Percentiles rank a stretch among this genome's conserved stretches.
phyloP scores from a whole-genome alignment of 805 yeast genomes.

The Wickerhamiella alocasiicola region DNA sequence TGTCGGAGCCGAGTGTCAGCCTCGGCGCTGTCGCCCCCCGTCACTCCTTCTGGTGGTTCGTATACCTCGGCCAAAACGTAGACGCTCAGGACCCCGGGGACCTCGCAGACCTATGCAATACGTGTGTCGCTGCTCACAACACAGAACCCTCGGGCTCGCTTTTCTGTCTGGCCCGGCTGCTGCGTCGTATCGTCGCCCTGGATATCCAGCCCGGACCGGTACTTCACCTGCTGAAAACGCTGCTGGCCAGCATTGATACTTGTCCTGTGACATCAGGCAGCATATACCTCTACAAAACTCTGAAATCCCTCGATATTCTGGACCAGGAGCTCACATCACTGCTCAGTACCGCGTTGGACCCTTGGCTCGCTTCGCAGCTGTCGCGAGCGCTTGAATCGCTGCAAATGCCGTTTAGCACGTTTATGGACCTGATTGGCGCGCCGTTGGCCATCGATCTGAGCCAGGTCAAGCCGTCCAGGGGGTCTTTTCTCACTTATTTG shows the following conservation, averaged over 20 bases:
- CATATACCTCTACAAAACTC: neutral
- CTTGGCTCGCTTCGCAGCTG: slow-evolving; percentile 1
- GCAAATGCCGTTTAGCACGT: neutral
- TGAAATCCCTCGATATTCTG: slow-evolving; percentile 1
- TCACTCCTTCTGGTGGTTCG: slow-evolving; percentile 7
- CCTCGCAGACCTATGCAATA: neutral
- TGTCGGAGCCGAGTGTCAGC: neutral
- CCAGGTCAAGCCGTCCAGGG: neutral
- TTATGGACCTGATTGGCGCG: neutral
- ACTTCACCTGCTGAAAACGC: neutral
- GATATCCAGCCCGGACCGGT: slow-evolving; percentile 4
- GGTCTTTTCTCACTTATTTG: slow-evolving; percentile 1
- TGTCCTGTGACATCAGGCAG: slow-evolving; percentile 2
- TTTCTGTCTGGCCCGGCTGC: neutral
- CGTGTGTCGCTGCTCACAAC: neutral
- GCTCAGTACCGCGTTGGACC: neutral
- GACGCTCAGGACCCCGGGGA: neutral
- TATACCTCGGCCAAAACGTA: neutral
- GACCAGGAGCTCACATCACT: neutral
- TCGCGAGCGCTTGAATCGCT: neutral
- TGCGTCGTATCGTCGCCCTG: neutral
- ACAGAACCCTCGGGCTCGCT: neutral
- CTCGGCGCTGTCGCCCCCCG: neutral
- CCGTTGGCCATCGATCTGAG: neutral
- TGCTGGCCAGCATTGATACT: neutral